Evolutionary conservation across 2,329 filamentous ascomycete species (phyloP).

Genomic region (Alternaria viburni): DNA sequence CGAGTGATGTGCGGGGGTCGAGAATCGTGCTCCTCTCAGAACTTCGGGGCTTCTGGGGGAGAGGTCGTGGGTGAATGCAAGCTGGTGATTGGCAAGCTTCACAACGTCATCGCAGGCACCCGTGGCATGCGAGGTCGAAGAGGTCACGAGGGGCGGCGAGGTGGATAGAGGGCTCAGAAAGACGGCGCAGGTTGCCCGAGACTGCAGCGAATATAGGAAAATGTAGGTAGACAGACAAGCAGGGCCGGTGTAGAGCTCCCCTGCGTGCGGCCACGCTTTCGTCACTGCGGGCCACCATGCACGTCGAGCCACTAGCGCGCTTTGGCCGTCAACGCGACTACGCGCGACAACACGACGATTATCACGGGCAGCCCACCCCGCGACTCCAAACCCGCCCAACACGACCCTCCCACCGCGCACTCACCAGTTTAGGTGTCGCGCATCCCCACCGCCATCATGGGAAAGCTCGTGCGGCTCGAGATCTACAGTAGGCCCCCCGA

Average conservation of each 20-base stretch:
- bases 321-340: slow-evolving; percentile 19
- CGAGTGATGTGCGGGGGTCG: slow-evolving; percentile 18
- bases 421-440: slow-evolving; percentile 19
- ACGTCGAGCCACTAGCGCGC: slow-evolving; percentile 20
- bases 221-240: not conserved
- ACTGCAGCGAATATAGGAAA: not conserved
- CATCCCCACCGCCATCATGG: slow-evolving; percentile 65
- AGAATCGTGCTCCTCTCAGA: slow-evolving; percentile 1
- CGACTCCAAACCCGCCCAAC: slow-evolving; percentile 6
- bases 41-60: slow-evolving; percentile 4
- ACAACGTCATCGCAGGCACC: slow-evolving; percentile 24
- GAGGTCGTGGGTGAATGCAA: slow-evolving; percentile 35
- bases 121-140: not conserved
- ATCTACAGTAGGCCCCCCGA: slow-evolving; percentile 74
- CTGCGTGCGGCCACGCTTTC: slow-evolving; percentile 20
- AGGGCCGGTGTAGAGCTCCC: not conserved
- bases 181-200: not conserved
- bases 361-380: slow-evolving; percentile 7
- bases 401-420: slow-evolving; percentile 11
- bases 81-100: slow-evolving; percentile 39
- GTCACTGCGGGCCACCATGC: slow-evolving; percentile 27
- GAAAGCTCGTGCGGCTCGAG: slow-evolving; percentile 93
- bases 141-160: slow-evolving; percentile 15
- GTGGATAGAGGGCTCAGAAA: not conserved
- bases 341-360: slow-evolving; percentile 10